phyloP scores from a whole-genome alignment of 2,329 filamentous ascomycete species.

The Zymoseptoria pseudotritici region DNA sequence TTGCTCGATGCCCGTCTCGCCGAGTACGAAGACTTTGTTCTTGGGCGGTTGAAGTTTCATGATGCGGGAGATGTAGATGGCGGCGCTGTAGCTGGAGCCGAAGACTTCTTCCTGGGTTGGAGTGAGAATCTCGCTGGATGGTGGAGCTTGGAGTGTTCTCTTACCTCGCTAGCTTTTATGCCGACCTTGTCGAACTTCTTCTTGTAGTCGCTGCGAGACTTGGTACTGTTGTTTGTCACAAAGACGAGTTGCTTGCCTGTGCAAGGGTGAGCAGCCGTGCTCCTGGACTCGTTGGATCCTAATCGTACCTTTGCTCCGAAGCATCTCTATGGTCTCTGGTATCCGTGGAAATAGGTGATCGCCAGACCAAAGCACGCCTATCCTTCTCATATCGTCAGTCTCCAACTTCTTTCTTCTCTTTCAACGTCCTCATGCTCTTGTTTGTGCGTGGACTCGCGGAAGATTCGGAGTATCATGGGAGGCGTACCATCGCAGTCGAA shows the following conservation, averaged over 20 bases:
- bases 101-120: conserved; percentile 74
- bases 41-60: conserved; percentile 68
- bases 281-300: not conserved
- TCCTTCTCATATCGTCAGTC: conserved; percentile 35
- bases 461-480: not conserved
- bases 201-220: conserved; percentile 84
- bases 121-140: not conserved
- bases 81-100: conserved; percentile 87
- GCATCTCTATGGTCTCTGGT: conserved; percentile 74
- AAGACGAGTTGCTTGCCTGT: conserved; percentile 87
- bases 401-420: not conserved
- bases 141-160: not conserved
- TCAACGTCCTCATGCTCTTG: not conserved
- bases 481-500: conserved; percentile 90
- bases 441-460: too few relatives aligned
- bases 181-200: conserved; percentile 79
- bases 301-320: conserved; percentile 67
- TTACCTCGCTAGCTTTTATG: conserved; percentile 64
- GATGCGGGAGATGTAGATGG: conserved; percentile 93
- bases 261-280: not conserved
- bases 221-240: conserved; percentile 98
- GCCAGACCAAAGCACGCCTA: conserved; percentile 94
- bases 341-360: conserved; percentile 81
- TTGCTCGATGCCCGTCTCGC: conserved; percentile 83
- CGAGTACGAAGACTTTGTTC: conserved; percentile 90